Evolutionary conservation across 2,329 filamentous ascomycete genomes (phyloP), one percentile per base, ranked within the genome.

Genomic region (Aspergillus fructus): DNA sequence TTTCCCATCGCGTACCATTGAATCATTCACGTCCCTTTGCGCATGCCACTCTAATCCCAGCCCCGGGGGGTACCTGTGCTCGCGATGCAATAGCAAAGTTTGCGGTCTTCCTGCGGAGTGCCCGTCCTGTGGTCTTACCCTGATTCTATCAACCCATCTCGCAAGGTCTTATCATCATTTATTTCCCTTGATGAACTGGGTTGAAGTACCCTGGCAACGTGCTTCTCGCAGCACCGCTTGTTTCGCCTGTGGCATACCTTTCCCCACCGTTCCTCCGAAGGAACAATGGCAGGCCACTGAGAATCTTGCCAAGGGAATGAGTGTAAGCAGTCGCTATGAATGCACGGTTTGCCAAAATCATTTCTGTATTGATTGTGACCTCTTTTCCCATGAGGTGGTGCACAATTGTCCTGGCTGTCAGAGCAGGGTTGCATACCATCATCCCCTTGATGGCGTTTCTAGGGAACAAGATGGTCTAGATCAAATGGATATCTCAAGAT

Each of bases 341-440:
- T 99, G 94, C 72, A 85, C 89, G 64, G 87, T 88, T n/a, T 99
- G 94, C 74, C 77, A 83, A 3, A 87, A 90, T 59, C 93, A 97
- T 76, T 99, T 97, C 72, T 99, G 94, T 79, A 96, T 99, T 63
- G 94, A 99, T 73, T 99, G 94, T 73, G 94, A 99, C 73, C 86
- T 97, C 23, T 97, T 94, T 76, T 89, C 91, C 23, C 94, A 99
- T 72, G 92, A 97, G 76, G 86, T 96, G 12, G 84, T 96, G 51
- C 93, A 99, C 72, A 97, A 97, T 74, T 99, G 94, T 69, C 93
- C 94, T 0, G 93, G 93, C 0, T 99, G 94, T 73, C 88, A 87
- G 63, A 81, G 79, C 63, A 71, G 65, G 50, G 67, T 62, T 46
- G 46, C 58, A 47, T 13, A 30, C 43, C 30, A 48, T 42, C 30